Percentiles rank a stretch among this genome's conserved stretches.
Conservation (phyloP, 371 early-diverging fungal species). For the Mucor indicus region DNA sequence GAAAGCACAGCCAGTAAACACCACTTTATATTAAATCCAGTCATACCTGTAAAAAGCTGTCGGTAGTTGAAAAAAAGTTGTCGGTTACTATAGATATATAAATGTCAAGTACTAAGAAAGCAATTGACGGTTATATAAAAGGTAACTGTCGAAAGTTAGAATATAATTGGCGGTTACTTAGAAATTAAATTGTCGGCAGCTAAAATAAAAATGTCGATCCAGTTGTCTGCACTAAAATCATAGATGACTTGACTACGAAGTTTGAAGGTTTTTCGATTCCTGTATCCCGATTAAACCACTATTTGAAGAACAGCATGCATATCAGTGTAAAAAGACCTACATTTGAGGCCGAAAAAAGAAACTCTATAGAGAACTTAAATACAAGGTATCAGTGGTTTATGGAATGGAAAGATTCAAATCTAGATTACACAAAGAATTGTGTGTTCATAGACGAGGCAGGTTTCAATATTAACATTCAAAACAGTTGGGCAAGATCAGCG, state of each 20-base stretch:
- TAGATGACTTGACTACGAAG: not conserved
- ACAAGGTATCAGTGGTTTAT: slow-evolving; percentile 12
- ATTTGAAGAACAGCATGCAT: slow-evolving; percentile 13
- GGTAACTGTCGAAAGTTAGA: too few species aligned
- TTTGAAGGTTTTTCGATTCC: slow-evolving; percentile 11
- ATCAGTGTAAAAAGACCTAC: slow-evolving; percentile 6
- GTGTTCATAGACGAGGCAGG: slow-evolving; percentile 17
- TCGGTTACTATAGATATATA: too few species aligned
- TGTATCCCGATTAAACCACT: slow-evolving; percentile 8
- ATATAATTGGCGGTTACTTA: too few species aligned
- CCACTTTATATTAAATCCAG: too few species aligned
- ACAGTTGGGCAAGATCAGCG: not conserved
- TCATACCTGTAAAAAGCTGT: too few species aligned
- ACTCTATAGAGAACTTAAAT: slow-evolving; percentile 1
- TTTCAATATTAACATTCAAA: slow-evolving; percentile 13
- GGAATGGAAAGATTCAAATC: slow-evolving; percentile 6
- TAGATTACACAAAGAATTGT: slow-evolving; percentile 12
- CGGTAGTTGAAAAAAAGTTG: too few species aligned
- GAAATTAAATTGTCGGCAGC: too few species aligned
- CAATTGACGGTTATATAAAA: too few species aligned
- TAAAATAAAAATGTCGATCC: slow-evolving; percentile 10
- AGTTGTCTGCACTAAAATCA: slow-evolving; percentile 3
- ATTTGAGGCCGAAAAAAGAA: slow-evolving; percentile 11
- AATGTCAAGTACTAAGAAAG: too few species aligned
- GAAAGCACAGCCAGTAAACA: too few species aligned